Evolutionary conservation across 2,329 filamentous ascomycete genomes (phyloP), one percentile per base, ranked within the genome.

Genomic region (Davidsoniella virescens): DNA sequence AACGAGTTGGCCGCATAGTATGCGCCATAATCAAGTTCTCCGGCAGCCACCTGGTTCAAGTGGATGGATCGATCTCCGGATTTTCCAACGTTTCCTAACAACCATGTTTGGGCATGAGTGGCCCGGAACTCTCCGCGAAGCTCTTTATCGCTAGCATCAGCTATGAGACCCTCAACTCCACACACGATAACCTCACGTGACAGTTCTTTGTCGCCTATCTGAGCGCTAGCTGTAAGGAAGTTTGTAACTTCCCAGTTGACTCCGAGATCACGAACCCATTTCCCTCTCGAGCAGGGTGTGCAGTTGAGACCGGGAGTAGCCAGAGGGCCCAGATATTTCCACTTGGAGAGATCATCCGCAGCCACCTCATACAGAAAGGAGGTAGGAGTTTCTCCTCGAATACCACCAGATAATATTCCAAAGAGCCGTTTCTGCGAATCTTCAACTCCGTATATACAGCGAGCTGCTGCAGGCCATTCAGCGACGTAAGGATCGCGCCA

Each of bases 171-270:
- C 46, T 48, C 37, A 4, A 29, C 18, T 5, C 46, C 46, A 16
- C 33, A 23, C 10, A 29, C 38, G 3, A 48, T 8, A 7, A 48
- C 17, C 12, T 20, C 46, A 16, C 46, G 46, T 7, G 16, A 40
- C 2, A 48, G 9, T 7, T 16, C n/a, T 5, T 8, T 7, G 16
- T 5, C n/a, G 14, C 26, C 12, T 10, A 33, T 29, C 2, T 7
- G 4, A 16, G 23, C 20, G 33, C 37, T 10, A 25, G 18, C 26
- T 8, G 36, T 48, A 8, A 33, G 9, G 46, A 48, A 48, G 17
- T 48, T 48, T 14, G 37, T 48, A 4, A 48, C 46, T 18, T 48
- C 46, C 46, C 46, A 48, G 46, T 48, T 48, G 4, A 40, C 17
- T 6, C 46, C 37, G 2, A 48, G 16, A n/a, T 41, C 46, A 12